Evolutionary conservation across 176 grass and related monocot species (phyloP).

Genomic region (Thalia dealbata): DNA sequence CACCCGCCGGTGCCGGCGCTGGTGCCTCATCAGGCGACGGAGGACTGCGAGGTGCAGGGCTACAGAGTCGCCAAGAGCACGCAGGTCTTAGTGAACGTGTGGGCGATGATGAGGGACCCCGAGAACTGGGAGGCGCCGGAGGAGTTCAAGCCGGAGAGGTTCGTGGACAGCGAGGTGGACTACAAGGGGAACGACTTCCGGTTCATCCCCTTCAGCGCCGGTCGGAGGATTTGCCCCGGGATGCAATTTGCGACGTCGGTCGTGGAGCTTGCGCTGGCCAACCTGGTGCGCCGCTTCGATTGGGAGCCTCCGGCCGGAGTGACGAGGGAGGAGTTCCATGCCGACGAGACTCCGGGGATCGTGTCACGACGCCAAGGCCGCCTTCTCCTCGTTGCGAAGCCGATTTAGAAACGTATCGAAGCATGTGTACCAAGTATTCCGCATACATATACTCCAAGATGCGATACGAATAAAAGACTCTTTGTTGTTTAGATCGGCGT

Average conservation of each 20-base stretch:
- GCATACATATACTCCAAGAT: too few species aligned
- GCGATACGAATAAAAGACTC: too few species aligned
- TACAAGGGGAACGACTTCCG: slow-evolving; percentile 33
- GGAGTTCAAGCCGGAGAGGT: slow-evolving; percentile 42
- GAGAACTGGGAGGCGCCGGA: slow-evolving; percentile 33
- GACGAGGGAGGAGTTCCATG: not conserved
- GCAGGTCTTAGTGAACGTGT: slow-evolving; percentile 37
- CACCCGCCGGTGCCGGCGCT: slow-evolving; percentile 38
- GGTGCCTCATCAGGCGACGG: slow-evolving; percentile 24
- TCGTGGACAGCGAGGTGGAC: slow-evolving; percentile 4
- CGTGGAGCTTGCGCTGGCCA: not conserved
- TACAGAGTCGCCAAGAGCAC: slow-evolving; percentile 14
- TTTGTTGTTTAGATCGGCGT: too few species aligned
- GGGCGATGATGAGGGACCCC: slow-evolving; percentile 33
- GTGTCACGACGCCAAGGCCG: not conserved
- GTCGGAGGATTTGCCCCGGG: slow-evolving; percentile 44
- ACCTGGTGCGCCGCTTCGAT: not conserved
- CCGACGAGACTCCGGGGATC: not conserved
- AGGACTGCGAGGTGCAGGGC: slow-evolving; percentile 15
- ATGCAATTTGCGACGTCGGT: slow-evolving; percentile 19
- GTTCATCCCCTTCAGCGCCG: slow-evolving; percentile 47
- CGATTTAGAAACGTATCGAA: not conserved
- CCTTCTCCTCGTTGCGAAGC: not conserved
- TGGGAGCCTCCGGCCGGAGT: not conserved
- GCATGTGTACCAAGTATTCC: too few species aligned